These are phyloP conservation scores for Trichoderma reesei DNA, from an alignment of 495 filamentous ascomycete species.

Conservation along the genomic window DNA sequence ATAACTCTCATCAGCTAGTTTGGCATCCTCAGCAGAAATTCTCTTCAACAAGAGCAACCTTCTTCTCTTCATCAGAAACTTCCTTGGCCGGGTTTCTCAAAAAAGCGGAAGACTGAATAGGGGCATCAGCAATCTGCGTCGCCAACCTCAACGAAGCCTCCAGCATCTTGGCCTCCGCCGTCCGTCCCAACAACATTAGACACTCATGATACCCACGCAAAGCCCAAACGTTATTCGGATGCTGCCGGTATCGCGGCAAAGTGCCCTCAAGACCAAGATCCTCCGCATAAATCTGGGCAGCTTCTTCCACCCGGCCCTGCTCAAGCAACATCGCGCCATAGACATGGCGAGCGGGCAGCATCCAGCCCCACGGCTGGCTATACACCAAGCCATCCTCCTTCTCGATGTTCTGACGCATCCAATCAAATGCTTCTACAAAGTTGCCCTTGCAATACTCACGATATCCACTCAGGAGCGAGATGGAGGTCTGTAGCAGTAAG, in stretches of 20 bases:
- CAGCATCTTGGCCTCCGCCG: slow-evolving; percentile 40
- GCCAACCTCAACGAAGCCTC: slow-evolving; percentile 40
- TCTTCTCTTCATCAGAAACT: not conserved
- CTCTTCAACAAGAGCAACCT: not conserved
- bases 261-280: slow-evolving; percentile 50
- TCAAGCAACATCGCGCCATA: slow-evolving; percentile 54
- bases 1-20: too few species aligned
- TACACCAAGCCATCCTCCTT: slow-evolving; percentile 49
- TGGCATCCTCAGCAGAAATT: too few species aligned
- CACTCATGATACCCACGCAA: slow-evolving; percentile 59
- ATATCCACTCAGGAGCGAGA: slow-evolving; percentile 58
- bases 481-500: slow-evolving; percentile 46
- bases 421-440: slow-evolving; percentile 42
- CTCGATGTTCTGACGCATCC: slow-evolving; percentile 41
- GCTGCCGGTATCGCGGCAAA: slow-evolving; percentile 46
- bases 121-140: slow-evolving; percentile 47
- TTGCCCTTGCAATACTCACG: slow-evolving; percentile 52
- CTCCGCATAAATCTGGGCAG: slow-evolving; percentile 44
- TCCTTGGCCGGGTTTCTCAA: slow-evolving; percentile 31
- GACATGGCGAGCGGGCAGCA: slow-evolving; percentile 57
- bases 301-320: slow-evolving; percentile 46
- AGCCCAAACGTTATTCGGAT: slow-evolving; percentile 60
- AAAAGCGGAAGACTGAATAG: slow-evolving; percentile 50
- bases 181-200: slow-evolving; percentile 37
- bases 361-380: slow-evolving; percentile 63